Evolutionary conservation across 2,329 filamentous ascomycete genomes (phyloP).

Genomic region (Cadophora malorum): DNA sequence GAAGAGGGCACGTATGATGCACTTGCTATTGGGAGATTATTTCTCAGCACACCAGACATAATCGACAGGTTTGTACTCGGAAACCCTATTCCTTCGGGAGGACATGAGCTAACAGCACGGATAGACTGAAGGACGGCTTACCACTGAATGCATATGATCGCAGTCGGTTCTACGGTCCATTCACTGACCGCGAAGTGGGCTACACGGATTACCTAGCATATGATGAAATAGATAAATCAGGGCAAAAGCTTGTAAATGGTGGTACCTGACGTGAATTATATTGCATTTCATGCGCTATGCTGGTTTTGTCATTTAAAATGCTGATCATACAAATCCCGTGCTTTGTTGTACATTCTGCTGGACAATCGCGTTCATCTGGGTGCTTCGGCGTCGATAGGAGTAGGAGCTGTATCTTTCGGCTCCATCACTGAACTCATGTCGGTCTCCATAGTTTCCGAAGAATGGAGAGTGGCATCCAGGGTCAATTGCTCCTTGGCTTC

Average conservation of each 20-base stretch:
- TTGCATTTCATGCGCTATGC: constrained; percentile 18
- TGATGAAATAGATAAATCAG: constrained; percentile 31
- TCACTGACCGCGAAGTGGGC: constrained; percentile 45
- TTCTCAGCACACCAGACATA: constrained; percentile 57
- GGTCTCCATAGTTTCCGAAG: constrained; percentile 10
- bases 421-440: not conserved
- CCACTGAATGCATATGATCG: constrained; percentile 52
- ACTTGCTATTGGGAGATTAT: constrained; percentile 54
- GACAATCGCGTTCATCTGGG: not conserved
- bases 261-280: constrained; percentile 10
- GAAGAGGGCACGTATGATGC: constrained; percentile 55
- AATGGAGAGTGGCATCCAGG: not conserved
- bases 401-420: not conserved
- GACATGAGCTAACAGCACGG: not conserved
- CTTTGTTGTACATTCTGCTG: constrained; percentile 21
- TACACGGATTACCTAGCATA: constrained; percentile 48
- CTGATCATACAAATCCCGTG: constrained; percentile 6
- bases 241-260: constrained; percentile 25
- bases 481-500: constrained; percentile 1
- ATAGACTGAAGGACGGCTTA: constrained; percentile 49
- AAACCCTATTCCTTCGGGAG: not conserved
- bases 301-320: constrained; percentile 16
- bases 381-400: not conserved
- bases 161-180: constrained; percentile 52
- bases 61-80: constrained; percentile 44